A percentile compares a stretch with the other conserved stretches of the same genome.
These are phyloP conservation scores for Pseudogymnoascus sp. DNA, from an alignment of 2,329 filamentous ascomycete genomes.

Conservation along the genomic window DNA sequence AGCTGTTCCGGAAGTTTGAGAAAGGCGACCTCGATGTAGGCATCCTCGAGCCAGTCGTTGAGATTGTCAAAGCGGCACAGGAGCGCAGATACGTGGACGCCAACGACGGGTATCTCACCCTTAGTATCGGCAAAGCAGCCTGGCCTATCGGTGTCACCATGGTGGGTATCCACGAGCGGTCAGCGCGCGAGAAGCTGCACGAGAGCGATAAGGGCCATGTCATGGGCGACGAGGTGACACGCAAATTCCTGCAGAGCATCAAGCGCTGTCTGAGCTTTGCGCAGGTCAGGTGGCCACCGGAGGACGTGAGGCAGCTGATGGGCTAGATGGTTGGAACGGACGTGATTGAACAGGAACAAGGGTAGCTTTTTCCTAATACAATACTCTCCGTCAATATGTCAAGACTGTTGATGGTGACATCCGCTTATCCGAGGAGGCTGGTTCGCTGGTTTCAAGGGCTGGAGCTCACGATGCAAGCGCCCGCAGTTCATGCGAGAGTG, in stretches of 20 bases:
- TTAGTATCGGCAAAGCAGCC: slow-evolving; percentile 92
- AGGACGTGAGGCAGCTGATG: slow-evolving; percentile 91
- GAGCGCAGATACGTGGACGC: slow-evolving; percentile 89
- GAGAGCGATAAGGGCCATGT: slow-evolving; percentile 84
- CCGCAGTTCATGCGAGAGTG: background rate
- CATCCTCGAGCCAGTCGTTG: slow-evolving; percentile 72
- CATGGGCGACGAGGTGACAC: slow-evolving; percentile 90
- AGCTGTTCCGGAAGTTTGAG: slow-evolving; percentile 83
- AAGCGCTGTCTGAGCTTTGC: slow-evolving; percentile 95
- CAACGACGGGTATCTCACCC: slow-evolving; percentile 84
- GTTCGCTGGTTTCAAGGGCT: background rate
- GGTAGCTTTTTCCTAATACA: background rate
- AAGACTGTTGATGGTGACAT: background rate
- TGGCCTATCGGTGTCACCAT: slow-evolving; percentile 99
- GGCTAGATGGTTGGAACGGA: slow-evolving; percentile 40
- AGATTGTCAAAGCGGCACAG: slow-evolving; percentile 88
- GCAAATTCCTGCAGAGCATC: slow-evolving; percentile 95
- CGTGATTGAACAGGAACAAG: background rate
- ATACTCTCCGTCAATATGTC: background rate
- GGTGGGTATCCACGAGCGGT: slow-evolving; percentile 98
- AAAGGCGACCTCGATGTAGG: slow-evolving; percentile 68
- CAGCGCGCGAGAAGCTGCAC: slow-evolving; percentile 89
- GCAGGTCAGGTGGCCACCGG: slow-evolving; percentile 91
- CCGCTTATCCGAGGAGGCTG: background rate
- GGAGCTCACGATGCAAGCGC: background rate